These are phyloP conservation scores for Pestalotiopsis sp. DNA, from an alignment of 2,329 filamentous ascomycete genomes.

Conservation along the genomic window DNA sequence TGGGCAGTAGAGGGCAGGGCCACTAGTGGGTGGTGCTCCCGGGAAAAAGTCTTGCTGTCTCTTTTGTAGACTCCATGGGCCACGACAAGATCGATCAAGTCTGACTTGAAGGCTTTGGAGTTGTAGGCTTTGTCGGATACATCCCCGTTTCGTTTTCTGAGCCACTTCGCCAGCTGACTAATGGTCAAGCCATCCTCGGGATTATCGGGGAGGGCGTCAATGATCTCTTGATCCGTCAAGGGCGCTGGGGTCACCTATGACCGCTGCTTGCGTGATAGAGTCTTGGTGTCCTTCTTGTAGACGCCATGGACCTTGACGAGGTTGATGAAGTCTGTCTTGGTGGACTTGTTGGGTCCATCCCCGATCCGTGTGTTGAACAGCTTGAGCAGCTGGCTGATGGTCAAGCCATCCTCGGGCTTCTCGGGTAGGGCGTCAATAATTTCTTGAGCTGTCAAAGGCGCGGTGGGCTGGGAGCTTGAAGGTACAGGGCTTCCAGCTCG, in stretches of 20 bases:
- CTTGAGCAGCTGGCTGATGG: constrained; percentile 55
- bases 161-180: constrained; percentile 54
- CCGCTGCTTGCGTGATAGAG: constrained; percentile 43
- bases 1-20: constrained; percentile 45
- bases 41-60: constrained; percentile 57
- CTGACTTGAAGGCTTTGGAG: constrained; percentile 45
- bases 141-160: constrained; percentile 55
- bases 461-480: constrained; percentile 33
- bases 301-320: constrained; percentile 59
- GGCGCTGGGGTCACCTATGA: constrained; percentile 27
- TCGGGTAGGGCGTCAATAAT: constrained; percentile 57
- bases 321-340: constrained; percentile 58
- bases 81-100: constrained; percentile 64
- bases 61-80: constrained; percentile 53
- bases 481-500: constrained; percentile 63
- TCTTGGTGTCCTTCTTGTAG: constrained; percentile 58
- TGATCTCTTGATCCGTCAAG: constrained; percentile 55
- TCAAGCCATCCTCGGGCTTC: constrained; percentile 50
- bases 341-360: constrained; percentile 53
- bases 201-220: constrained; percentile 52
- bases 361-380: constrained; percentile 57
- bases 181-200: constrained; percentile 56
- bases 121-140: constrained; percentile 41
- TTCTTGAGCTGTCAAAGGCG: constrained; percentile 50
- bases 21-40: constrained; percentile 33